These are phyloP conservation scores for Solanum chilense DNA, from an alignment of 257 asterid genomes.

Conservation along the genomic window DNA sequence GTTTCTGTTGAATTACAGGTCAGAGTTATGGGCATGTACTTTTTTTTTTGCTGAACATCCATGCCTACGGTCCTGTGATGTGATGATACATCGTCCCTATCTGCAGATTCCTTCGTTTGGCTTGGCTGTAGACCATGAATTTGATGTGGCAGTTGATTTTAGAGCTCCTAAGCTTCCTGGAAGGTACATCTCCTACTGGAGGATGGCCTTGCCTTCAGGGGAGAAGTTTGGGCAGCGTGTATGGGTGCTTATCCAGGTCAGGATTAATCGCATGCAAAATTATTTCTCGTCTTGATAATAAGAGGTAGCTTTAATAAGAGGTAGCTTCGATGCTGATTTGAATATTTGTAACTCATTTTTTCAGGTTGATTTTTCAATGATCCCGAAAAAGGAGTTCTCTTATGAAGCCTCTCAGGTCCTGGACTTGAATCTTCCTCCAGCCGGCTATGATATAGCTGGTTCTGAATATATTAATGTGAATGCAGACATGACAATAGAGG, in stretches of 20 bases:
- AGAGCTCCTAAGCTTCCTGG: conserved; percentile 78
- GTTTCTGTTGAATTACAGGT: conserved; percentile 55
- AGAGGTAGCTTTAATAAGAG: background rate
- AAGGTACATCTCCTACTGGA: conserved; percentile 78
- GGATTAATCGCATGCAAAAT: background rate
- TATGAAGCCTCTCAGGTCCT: conserved; percentile 37
- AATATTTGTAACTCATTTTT: background rate
- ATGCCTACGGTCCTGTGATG: background rate
- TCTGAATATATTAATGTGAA: conserved; percentile 25
- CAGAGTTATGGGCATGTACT: background rate
- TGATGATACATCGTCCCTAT: background rate
- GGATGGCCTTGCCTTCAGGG: conserved; percentile 83
- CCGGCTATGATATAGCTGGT: conserved; percentile 10
- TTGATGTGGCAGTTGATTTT: conserved; percentile 75
- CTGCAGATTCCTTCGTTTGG: conserved; percentile 56
- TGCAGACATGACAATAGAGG: conserved; percentile 16
- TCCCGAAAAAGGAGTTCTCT: conserved; percentile 22
- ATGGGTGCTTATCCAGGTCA: conserved; percentile 89
- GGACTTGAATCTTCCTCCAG: conserved; percentile 75
- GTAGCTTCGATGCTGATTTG: background rate
- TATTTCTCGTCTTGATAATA: background rate
- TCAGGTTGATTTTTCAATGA: conserved; percentile 59
- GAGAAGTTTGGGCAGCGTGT: conserved; percentile 89
- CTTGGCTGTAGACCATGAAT: conserved; percentile 40
- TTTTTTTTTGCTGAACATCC: background rate